These are phyloP conservation scores for Paramecium primaurelia DNA, from an alignment of 73 alveolate species.

Conservation along the genomic window DNA sequence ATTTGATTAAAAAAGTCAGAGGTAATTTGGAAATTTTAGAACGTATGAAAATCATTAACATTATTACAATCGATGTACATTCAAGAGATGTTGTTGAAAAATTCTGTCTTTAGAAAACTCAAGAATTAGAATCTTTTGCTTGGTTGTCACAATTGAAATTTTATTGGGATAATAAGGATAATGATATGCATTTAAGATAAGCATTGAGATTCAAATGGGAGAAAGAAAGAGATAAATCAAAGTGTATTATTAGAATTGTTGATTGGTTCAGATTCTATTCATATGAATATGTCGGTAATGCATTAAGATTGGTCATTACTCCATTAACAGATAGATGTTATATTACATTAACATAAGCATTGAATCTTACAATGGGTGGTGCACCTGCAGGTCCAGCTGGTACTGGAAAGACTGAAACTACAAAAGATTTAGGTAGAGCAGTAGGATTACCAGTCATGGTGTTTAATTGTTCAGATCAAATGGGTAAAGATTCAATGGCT, in stretches of 20 bases:
- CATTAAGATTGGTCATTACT: slow-evolving; percentile 99
- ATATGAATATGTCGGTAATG: slow-evolving; percentile 99
- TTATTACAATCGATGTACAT: slow-evolving; percentile 99
- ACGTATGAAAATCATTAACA: slow-evolving; percentile 96
- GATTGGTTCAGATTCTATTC: slow-evolving; percentile 97
- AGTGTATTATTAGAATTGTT: slow-evolving; percentile 92
- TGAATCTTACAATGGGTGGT: slow-evolving; percentile 98
- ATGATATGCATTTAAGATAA: slow-evolving; percentile 66
- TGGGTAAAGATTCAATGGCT: slow-evolving; percentile 98
- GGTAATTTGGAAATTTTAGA: slow-evolving; percentile 89
- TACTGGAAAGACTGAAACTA: slow-evolving; percentile 95
- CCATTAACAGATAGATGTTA: slow-evolving; percentile 99
- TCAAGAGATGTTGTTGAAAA: slow-evolving; percentile 98
- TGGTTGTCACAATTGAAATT: slow-evolving; percentile 99
- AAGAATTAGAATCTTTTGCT: slow-evolving; percentile 94
- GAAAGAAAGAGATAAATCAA: slow-evolving; percentile 81
- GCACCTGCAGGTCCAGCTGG: slow-evolving; percentile 99
- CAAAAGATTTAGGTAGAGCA: slow-evolving; percentile 95
- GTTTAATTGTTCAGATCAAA: slow-evolving; percentile 98
- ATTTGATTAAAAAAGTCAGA: slow-evolving; percentile 89
- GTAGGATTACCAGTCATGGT: slow-evolving; percentile 98
- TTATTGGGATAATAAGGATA: slow-evolving; percentile 90
- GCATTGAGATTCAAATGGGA: slow-evolving; percentile 58
- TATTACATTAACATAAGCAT: slow-evolving; percentile 99
- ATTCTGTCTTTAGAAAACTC: slow-evolving; percentile 86